Evolutionary conservation across 2,329 filamentous ascomycete species (phyloP).

Genomic region (Cladophialophora carrionii): DNA sequence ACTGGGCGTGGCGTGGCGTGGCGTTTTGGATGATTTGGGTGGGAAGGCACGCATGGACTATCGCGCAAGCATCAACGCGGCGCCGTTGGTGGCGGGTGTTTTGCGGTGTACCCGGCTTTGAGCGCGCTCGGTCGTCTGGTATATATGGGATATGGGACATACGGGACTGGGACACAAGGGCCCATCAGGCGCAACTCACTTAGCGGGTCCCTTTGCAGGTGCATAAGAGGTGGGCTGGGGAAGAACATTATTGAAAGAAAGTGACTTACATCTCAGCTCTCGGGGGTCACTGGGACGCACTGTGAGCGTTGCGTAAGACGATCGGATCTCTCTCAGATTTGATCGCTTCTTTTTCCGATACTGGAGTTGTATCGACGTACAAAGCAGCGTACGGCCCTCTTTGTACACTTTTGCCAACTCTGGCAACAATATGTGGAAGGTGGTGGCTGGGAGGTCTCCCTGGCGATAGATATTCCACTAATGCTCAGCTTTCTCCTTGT

Average conservation of each 20-base stretch:
- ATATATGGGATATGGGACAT: not conserved
- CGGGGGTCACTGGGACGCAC: too few species aligned
- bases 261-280: not conserved
- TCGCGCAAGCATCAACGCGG: not conserved
- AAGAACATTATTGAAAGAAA: not conserved
- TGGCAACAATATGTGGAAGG: not conserved
- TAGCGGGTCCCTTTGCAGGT: not conserved
- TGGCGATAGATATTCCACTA: not conserved
- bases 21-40: not conserved
- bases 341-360: too few species aligned
- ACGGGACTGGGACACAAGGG: not conserved
- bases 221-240: not conserved
- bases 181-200: not conserved
- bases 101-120: not conserved
- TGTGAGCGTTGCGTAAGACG: too few species aligned
- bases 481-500: slow-evolving; percentile 19
- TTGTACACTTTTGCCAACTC: not conserved
- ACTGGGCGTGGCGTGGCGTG: too few species aligned
- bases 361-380: not conserved
- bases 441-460: not conserved
- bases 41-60: not conserved
- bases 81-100: not conserved
- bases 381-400: not conserved
- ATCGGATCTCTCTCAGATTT: too few species aligned
- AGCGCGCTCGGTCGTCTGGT: not conserved